Evolutionary conservation across 441 rosid species (phyloP), one percentile per base, ranked within the genome.

Genomic region (Bocquillonia castaneifolia): DNA sequence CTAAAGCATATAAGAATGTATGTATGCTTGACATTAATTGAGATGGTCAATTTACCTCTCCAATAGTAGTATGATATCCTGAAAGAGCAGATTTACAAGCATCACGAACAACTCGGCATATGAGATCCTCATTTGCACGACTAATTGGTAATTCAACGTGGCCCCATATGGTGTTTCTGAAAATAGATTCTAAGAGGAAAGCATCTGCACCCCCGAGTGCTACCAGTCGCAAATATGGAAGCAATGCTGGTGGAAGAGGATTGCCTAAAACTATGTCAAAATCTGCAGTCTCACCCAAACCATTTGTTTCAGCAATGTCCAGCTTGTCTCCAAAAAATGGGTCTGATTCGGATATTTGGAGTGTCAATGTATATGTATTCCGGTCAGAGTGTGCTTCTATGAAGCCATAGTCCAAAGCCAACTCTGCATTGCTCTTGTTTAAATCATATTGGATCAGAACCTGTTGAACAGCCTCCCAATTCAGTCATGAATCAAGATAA

Each of bases 361-460:
- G 78, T 28, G 99, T 88, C 55, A 93, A 73, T 13, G 92, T 87
- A 70, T 82, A 93, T 20, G 86, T 59, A 83, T 86, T 87, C 61
- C 97, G 89, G 64, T 77, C 81, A 1, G 90, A 48, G 53, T 70
- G 86, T 62, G 82, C 71, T 76, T 93, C 99, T 68, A 84, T 76
- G 81, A 93, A 88, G 39, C 99, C 99, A 64, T 91, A 89, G 81
- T 93, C 97, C 59, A 91, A 76, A 73, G 97, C 96, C 68, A 93
- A 79, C 78, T 91, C 99, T 1, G 92, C 89, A 64, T 91, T 93
- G 78, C 93, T 91, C 85, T 89, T 91, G 76, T 84, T 77, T 67
- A 86, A 71, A 80, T 89, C 96, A 36, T 93, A 93, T 71, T 91
- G 96, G 66, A 91, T 87, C 64, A 88, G 76, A 55, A 93, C 90